These are phyloP conservation scores for Scutellaria minor DNA, from an alignment of 257 asterid species.

Conservation along the genomic window DNA sequence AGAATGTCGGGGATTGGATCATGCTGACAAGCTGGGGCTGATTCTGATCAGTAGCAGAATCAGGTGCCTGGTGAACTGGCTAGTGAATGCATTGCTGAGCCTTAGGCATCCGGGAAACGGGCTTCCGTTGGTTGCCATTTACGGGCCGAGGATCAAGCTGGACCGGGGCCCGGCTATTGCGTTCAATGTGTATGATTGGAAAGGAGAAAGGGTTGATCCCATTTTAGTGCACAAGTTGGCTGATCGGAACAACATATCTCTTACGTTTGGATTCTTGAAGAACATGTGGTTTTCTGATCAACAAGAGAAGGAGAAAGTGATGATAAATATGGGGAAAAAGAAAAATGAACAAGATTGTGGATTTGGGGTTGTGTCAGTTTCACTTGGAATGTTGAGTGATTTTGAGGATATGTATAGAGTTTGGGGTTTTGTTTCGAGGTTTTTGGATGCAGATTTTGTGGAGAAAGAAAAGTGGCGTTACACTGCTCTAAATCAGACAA, in stretches of 20 bases:
- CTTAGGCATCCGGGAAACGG: conserved; percentile 72
- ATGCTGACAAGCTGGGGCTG: conserved; percentile 74
- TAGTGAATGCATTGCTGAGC: conserved; percentile 60
- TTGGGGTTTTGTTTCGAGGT: conserved; percentile 79
- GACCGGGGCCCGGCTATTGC: conserved; percentile 71
- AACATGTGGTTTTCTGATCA: conserved; percentile 56
- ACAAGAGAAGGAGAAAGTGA: conserved; percentile 41
- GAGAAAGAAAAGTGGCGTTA: conserved; percentile 93
- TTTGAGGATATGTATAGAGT: conserved; percentile 73
- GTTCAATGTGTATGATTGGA: conserved; percentile 85
- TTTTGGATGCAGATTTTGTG: conserved; percentile 91
- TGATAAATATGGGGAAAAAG: conserved; percentile 28
- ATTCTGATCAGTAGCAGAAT: conserved; percentile 63
- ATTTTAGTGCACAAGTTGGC: conserved; percentile 76
- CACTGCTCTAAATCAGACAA: conserved; percentile 72
- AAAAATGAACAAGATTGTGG: conserved; percentile 41
- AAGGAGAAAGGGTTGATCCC: conserved; percentile 74
- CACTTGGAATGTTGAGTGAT: conserved; percentile 59
- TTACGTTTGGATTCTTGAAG: conserved; percentile 58
- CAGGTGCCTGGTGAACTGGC: conserved; percentile 65
- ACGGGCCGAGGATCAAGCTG: conserved; percentile 68
- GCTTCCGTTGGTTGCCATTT: conserved; percentile 49
- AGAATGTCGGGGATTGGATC: conserved; percentile 66
- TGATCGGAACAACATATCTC: conserved; percentile 65
- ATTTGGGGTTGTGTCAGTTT: conserved; percentile 56